phyloP scores from a whole-genome alignment of 345 rosid genomes.

The Stellera chamaejasme region DNA sequence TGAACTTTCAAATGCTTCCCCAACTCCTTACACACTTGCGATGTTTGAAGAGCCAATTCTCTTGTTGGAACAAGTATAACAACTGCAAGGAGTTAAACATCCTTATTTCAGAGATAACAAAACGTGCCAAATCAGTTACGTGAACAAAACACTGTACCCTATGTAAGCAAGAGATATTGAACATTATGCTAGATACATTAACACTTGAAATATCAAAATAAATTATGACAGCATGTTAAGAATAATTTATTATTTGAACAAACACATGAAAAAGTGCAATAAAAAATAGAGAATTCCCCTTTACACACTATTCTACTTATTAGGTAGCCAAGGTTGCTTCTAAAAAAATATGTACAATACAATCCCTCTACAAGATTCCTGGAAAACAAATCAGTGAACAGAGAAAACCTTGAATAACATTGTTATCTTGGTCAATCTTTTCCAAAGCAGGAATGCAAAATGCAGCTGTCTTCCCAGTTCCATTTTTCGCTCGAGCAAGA shows the following conservation, averaged over 20 bases:
- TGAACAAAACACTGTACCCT: neutral
- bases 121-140: neutral
- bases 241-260: too few species aligned
- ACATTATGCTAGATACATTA: neutral
- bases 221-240: too few species aligned
- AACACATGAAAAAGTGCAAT: too few species aligned
- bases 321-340: too few species aligned
- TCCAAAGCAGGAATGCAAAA: slow-evolving; percentile 92
- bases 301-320: too few species aligned
- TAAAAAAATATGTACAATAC: too few species aligned
- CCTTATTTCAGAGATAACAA: neutral
- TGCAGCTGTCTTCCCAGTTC: slow-evolving; percentile 96
- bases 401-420: slow-evolving; percentile 69
- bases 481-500: slow-evolving; percentile 94
- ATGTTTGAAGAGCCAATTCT: slow-evolving; percentile 90
- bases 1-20: slow-evolving; percentile 85
- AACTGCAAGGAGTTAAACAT: slow-evolving; percentile 31
- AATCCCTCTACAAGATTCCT: too few species aligned
- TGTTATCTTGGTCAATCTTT: slow-evolving; percentile 84
- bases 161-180: too few species aligned
- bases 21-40: slow-evolving; percentile 91
- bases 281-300: too few species aligned
- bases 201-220: too few species aligned
- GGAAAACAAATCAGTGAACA: neutral
- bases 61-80: slow-evolving; percentile 90